phyloP scores from a whole-genome alignment of 305 asterid species.

The Withania somnifera region DNA sequence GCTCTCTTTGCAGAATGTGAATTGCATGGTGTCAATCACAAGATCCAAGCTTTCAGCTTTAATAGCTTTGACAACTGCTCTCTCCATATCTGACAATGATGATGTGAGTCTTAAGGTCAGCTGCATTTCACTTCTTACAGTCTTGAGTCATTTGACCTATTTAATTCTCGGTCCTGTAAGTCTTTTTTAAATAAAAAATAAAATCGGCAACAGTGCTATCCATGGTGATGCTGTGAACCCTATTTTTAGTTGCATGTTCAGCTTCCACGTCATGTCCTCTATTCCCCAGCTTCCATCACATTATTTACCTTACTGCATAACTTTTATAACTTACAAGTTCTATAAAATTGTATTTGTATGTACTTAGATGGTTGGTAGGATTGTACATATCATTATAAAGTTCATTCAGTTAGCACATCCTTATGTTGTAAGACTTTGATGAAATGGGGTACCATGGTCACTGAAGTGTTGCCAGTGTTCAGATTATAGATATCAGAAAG shows the following conservation, averaged over 20 bases:
- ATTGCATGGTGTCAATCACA: slow-evolving; percentile 40
- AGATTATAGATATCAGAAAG: background rate
- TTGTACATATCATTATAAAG: background rate
- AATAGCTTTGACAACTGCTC: slow-evolving; percentile 50
- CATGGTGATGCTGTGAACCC: slow-evolving; percentile 38
- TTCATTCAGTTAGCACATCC: background rate
- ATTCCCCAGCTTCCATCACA: too few species aligned
- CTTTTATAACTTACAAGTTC: background rate
- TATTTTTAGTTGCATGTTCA: slow-evolving; percentile 3
- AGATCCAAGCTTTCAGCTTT: slow-evolving; percentile 72
- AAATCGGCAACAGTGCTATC: background rate
- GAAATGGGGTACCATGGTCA: background rate
- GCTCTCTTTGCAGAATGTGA: slow-evolving; percentile 49
- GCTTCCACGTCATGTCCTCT: background rate
- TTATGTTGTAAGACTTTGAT: background rate
- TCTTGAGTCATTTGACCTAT: background rate
- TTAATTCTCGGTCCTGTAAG: background rate
- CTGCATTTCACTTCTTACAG: background rate
- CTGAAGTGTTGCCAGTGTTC: background rate
- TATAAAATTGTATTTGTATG: background rate
- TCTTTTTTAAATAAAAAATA: background rate
- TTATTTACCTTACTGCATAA: background rate
- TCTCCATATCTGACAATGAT: slow-evolving; percentile 20
- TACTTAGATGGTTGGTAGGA: background rate
- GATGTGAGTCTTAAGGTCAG: background rate